Evolutionary conservation across 352 stramenopile species (phyloP).

Genomic region (Phytophthora ohioensis): DNA sequence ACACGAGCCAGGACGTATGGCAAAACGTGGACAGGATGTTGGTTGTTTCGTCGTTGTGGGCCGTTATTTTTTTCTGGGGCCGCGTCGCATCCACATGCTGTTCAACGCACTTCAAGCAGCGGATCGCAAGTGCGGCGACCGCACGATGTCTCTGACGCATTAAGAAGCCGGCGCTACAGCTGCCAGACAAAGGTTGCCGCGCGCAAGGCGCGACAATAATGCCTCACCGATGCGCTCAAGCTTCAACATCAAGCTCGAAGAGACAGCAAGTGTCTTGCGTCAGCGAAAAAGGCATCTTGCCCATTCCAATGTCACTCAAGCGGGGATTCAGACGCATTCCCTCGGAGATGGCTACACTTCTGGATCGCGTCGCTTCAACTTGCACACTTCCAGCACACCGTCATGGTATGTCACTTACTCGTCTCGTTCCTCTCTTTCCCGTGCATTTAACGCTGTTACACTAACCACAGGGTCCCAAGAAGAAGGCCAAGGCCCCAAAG

Average conservation of each 20-base stretch:
- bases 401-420: conserved; percentile 18
- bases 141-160: conserved; percentile 27
- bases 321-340: conserved; percentile 16
- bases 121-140: conserved; percentile 20
- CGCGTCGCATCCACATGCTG: conserved; percentile 3
- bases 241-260: conserved; percentile 21
- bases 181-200: neutral
- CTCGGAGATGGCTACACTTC: conserved; percentile 20
- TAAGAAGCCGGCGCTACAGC: conserved; percentile 24
- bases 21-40: conserved; percentile 12
- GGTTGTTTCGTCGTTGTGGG: neutral
- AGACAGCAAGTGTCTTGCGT: neutral
- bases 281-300: conserved; percentile 13
- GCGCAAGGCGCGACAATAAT: conserved; percentile 25
- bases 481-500: conserved; percentile 80
- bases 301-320: conserved; percentile 18
- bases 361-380: conserved; percentile 35
- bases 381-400: neutral
- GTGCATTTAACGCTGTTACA: neutral
- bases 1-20: neutral
- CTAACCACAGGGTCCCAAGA: conserved; percentile 68
- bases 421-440: neutral
- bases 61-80: too few relatives aligned
- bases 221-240: neutral
- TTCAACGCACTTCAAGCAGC: conserved; percentile 4